Conservation (phyloP, 768 basidiomycete genomes). For the Pleurotus tuoliensis region DNA sequence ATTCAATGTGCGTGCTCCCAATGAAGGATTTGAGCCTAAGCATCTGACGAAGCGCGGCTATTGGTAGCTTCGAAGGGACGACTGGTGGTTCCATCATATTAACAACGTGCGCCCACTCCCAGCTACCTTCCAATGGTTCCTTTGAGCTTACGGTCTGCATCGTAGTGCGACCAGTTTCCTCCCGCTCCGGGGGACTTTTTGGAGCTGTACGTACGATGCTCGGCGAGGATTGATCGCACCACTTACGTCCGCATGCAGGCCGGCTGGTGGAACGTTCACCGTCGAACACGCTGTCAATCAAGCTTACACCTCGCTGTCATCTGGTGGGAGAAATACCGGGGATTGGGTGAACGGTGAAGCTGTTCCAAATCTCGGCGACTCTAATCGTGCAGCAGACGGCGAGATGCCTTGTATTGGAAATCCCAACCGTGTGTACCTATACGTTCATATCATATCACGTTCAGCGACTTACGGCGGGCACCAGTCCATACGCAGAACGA, state of each 20-base stretch:
- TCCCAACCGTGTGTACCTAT: conserved; percentile 27
- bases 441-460: not conserved
- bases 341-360: conserved; percentile 31
- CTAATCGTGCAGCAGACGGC: conserved; percentile 20
- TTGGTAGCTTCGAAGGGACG: conserved; percentile 24
- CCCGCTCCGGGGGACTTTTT: conserved; percentile 38
- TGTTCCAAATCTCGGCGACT: conserved; percentile 25
- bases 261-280: conserved; percentile 36
- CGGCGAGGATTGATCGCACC: not conserved
- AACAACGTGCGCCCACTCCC: conserved; percentile 22
- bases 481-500: conserved; percentile 43
- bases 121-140: not conserved
- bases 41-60: not conserved
- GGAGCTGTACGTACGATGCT: conserved; percentile 29
- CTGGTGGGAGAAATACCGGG: conserved; percentile 21
- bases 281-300: conserved; percentile 40
- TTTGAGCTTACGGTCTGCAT: not conserved
- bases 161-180: conserved; percentile 42
- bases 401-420: conserved; percentile 28
- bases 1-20: conserved; percentile 22
- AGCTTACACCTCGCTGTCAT: conserved; percentile 36
- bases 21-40: not conserved
- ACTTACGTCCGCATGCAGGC: conserved; percentile 19
- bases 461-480: not conserved
- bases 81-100: conserved; percentile 42